Percentiles rank a stretch among this genome's conserved stretches.
These are phyloP conservation scores for Rhinocladiella similis DNA, from an alignment of 2,329 filamentous ascomycete species.

Conservation along the genomic window DNA sequence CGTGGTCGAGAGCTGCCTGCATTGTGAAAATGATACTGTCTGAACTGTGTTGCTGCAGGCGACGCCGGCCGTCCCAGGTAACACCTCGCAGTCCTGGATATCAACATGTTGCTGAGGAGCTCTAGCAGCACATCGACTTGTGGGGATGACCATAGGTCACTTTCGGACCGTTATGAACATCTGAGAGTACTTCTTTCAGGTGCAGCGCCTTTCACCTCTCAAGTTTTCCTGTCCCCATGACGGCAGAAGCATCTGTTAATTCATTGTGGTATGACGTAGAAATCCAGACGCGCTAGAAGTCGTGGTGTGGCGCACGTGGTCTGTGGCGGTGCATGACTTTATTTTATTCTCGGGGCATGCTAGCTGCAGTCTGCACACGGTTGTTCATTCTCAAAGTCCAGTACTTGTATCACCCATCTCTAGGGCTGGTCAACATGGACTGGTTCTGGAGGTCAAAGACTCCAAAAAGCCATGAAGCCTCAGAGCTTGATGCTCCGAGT, in stretches of 20 bases:
- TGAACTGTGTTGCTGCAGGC: background rate
- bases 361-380: no score
- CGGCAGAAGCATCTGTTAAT: slow-evolving; percentile 3
- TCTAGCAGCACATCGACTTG: background rate
- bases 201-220: slow-evolving; percentile 2
- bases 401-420: no score
- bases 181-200: slow-evolving; percentile 1
- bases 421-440: slow-evolving; percentile 38
- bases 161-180: no score
- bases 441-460: slow-evolving; percentile 46
- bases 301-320: no score
- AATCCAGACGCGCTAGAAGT: no score
- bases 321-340: no score
- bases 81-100: slow-evolving; percentile 6
- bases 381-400: no score
- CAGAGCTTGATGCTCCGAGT: background rate
- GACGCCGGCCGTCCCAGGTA: slow-evolving; percentile 3
- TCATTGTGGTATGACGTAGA: no score
- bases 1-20: slow-evolving; percentile 16
- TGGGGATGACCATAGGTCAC: no score
- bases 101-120: slow-evolving; percentile 11
- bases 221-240: background rate
- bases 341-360: no score
- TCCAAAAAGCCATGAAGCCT: slow-evolving; percentile 19
- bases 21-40: slow-evolving; percentile 21